These are phyloP conservation scores for Hypoxylon lenormandii DNA, from an alignment of 495 filamentous ascomycete species.

Conservation along the genomic window DNA sequence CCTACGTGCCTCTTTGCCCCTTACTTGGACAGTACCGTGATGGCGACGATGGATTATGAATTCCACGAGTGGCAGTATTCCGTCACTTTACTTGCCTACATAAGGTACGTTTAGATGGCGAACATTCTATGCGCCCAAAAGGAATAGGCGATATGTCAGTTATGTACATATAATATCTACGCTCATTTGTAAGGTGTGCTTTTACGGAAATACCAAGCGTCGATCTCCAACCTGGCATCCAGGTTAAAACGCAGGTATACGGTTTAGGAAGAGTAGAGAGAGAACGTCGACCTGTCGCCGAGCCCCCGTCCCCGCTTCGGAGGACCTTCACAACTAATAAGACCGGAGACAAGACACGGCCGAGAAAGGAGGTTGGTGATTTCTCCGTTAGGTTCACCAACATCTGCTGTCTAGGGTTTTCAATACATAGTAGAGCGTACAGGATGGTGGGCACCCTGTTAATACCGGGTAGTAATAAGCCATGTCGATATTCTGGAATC, in stretches of 20 bases:
- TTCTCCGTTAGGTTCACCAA: constrained; percentile 29
- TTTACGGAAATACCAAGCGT: background rate
- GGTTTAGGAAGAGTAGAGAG: constrained; percentile 3
- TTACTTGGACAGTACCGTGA: background rate
- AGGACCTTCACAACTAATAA: constrained; percentile 25
- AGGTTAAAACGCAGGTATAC: background rate
- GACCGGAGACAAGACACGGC: constrained; percentile 29
- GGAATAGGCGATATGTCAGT: background rate
- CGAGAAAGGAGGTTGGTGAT: constrained; percentile 46
- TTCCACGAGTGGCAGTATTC: too few species aligned
- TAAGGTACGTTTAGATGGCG: background rate
- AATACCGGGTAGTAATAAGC: constrained; percentile 42
- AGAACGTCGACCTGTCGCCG: constrained; percentile 29
- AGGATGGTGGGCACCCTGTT: constrained; percentile 30
- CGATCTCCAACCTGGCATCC: background rate
- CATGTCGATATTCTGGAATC: constrained; percentile 24
- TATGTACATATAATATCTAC: background rate
- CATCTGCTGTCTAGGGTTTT: too few species aligned
- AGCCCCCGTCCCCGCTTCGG: constrained; percentile 42
- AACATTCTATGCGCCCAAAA: background rate
- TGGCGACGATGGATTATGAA: too few species aligned
- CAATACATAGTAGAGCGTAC: too few species aligned
- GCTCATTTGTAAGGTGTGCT: background rate
- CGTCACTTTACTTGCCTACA: too few species aligned
- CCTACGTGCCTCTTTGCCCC: constrained; percentile 5